phyloP scores from a whole-genome alignment of 441 rosid genomes.

The Brassica balearica region DNA sequence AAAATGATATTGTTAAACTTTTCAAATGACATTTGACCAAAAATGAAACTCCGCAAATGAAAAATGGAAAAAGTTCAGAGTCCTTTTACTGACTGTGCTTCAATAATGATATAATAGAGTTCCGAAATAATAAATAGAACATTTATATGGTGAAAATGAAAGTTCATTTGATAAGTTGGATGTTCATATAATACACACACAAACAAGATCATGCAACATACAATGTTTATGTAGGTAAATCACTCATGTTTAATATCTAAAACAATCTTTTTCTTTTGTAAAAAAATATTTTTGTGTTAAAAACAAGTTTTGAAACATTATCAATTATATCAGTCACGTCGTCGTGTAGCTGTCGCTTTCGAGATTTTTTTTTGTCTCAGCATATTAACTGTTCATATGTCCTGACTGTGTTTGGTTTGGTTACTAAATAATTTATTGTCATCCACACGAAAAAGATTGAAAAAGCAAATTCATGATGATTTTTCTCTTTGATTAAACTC shows the following conservation, averaged over 20 bases:
- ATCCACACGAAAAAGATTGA: slow-evolving; percentile 6
- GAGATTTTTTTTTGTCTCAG: not conserved
- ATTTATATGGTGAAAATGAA: too few species aligned
- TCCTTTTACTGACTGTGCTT: not conserved
- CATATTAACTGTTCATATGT: slow-evolving; percentile 23
- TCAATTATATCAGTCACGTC: slow-evolving; percentile 1
- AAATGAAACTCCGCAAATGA: not conserved
- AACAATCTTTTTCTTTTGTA: too few species aligned
- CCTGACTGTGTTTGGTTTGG: slow-evolving; percentile 19
- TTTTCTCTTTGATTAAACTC: slow-evolving; percentile 30
- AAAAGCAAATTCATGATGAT: slow-evolving; percentile 20
- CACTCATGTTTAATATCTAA: too few species aligned
- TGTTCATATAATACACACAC: too few species aligned
- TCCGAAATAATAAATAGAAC: not conserved
- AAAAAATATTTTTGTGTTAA: too few species aligned
- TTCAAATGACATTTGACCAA: not conserved
- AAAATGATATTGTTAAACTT: not conserved
- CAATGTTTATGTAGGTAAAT: too few species aligned
- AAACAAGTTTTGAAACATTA: too few species aligned
- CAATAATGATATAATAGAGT: not conserved
- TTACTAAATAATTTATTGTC: not conserved
- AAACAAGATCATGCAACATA: too few species aligned
- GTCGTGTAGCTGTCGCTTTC: slow-evolving; percentile 25
- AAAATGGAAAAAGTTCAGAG: not conserved
- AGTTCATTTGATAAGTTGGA: too few species aligned